A percentile compares a stretch with the other conserved stretches of the same genome.
phyloP scores from a whole-genome alignment of 257 asterid species.

The Solanum habrochaites region DNA sequence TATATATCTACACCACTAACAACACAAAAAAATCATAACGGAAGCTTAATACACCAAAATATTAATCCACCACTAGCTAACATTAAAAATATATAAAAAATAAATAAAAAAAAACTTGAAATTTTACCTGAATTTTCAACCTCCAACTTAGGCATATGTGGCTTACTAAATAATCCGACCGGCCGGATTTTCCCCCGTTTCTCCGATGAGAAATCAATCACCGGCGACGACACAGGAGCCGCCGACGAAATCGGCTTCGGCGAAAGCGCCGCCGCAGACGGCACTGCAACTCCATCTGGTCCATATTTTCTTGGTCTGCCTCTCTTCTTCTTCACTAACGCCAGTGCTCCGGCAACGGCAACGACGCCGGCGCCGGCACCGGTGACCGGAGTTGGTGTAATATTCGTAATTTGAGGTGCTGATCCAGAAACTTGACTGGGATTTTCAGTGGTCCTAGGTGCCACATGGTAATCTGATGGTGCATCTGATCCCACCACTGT shows the following conservation, averaged over 20 bases:
- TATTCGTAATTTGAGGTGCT: constrained; percentile 15
- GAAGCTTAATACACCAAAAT: not conserved
- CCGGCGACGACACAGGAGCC: constrained; percentile 48
- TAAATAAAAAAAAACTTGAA: not conserved
- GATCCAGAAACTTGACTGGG: constrained; percentile 9
- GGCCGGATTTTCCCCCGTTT: constrained; percentile 55
- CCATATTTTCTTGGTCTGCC: constrained; percentile 91
- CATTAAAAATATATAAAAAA: not conserved
- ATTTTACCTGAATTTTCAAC: constrained; percentile 36
- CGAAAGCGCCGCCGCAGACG: constrained; percentile 27
- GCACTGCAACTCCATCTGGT: constrained; percentile 55
- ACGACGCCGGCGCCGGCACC: constrained; percentile 7
- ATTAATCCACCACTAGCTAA: not conserved
- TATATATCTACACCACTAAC: not conserved
- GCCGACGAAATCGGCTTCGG: constrained; percentile 83
- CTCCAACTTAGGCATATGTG: constrained; percentile 36
- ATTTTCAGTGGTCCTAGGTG: constrained; percentile 53
- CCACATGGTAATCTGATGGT: constrained; percentile 76
- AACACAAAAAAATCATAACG: not conserved
- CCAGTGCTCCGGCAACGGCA: not conserved
- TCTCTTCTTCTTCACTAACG: constrained; percentile 55
- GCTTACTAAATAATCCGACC: constrained; percentile 33
- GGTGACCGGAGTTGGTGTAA: constrained; percentile 17
- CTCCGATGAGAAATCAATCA: constrained; percentile 69
- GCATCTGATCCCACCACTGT: constrained; percentile 94